Evolutionary conservation across 2,329 filamentous ascomycete species (phyloP).

Genomic region (Talaromyces atroroseus): DNA sequence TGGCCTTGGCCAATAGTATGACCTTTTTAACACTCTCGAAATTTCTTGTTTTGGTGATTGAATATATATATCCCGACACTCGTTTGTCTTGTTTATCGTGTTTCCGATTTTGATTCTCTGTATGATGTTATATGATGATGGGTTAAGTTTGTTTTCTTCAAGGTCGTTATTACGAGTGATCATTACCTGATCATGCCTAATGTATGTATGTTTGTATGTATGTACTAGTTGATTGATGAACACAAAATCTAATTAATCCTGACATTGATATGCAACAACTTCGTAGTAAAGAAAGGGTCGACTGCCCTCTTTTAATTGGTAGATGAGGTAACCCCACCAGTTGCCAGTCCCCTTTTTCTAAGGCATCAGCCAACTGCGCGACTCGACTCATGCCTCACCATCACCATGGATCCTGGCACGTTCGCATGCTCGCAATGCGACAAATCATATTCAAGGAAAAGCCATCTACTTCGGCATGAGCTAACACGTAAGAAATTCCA

Average conservation of each 20-base stretch:
- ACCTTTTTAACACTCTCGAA: background rate
- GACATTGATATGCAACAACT: too few species aligned
- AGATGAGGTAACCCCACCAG: background rate
- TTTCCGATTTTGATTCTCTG: background rate
- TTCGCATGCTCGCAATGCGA: conserved; percentile 25
- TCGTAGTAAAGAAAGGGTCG: background rate
- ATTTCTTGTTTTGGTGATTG: background rate
- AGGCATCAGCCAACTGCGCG: background rate
- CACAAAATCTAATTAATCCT: too few species aligned
- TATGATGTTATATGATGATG: background rate
- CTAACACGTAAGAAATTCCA: conserved; percentile 20
- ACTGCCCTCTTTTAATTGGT: background rate
- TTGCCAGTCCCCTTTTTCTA: background rate
- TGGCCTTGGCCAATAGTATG: background rate
- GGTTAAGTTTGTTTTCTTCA: background rate
- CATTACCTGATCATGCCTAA: background rate
- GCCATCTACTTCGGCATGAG: conserved; percentile 26
- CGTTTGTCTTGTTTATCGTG: background rate
- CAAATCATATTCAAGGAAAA: conserved; percentile 26
- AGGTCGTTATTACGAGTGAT: background rate
- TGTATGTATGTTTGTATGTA: background rate
- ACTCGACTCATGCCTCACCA: background rate
- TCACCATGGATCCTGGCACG: conserved; percentile 14
- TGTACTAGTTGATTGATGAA: background rate
- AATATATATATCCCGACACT: background rate